Evolutionary conservation across 1,139 yeast genomes (phyloP), one percentile per base, ranked within the genome.

Genomic region (Meyerozyma smithsonii): DNA sequence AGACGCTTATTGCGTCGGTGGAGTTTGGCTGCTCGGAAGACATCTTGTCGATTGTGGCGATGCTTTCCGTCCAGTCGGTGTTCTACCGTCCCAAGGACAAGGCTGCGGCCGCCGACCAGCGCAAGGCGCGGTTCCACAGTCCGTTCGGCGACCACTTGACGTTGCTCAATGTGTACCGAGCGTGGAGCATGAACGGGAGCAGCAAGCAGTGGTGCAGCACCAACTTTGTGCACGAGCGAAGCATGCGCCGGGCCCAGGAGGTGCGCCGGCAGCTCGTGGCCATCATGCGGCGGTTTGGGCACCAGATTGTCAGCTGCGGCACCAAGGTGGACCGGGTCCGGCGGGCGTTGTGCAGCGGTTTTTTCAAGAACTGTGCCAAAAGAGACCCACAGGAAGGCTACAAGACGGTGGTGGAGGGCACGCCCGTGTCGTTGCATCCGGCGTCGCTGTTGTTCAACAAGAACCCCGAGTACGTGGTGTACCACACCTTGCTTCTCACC

Each of bases 71-170:
- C 4, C 97, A 87, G 43, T 81, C 83, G 6, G 79, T 92, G 0
- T 92, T 89, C 54, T 83, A 79, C 56, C 67, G 97, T 39, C 97
- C 97, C 0, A 79, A 81, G 50, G 92, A 84, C 39, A 83, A 84
- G 56, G 84, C 79, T 52, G 76, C 72, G 35, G 57, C 55, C 28
- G 97, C 97, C 0, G 97, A 90, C 54, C 80, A 77, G 49, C 74
- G 79, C 52, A 86, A 84, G 55, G 79, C 83, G 14, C 70, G 82
- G 45, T 88, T 90, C 58, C 79, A 82, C 50, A 89, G 84, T 57
- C 74, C 84, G 3, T 72, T 77, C 40, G 97, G 97, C 1, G 97
- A 90, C 56, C 97, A 90, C 61, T 51, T 90, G 46, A 90, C 97
- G 1, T 62, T 86, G 21, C 61, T 94, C 38, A 89, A 89, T 47